Evolutionary conservation across 164 flowering plant species (phyloP).

Genomic region (Dillenia turbinata): DNA sequence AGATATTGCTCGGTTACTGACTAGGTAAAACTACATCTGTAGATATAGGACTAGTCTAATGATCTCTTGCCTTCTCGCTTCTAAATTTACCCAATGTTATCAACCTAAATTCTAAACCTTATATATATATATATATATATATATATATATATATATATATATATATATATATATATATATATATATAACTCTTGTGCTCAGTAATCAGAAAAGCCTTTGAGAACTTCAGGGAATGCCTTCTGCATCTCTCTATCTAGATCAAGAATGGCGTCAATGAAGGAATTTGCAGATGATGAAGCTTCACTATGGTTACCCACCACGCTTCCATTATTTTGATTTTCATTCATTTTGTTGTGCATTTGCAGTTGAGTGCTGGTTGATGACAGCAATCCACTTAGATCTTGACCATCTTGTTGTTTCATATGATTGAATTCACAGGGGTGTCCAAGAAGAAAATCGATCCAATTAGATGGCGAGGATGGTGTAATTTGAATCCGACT

Average conservation of each 20-base stretch:
- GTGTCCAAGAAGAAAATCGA: conserved; percentile 42
- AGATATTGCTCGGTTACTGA: too few relatives aligned
- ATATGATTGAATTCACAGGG: conserved; percentile 1
- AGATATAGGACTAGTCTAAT: too few relatives aligned
- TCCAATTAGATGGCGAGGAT: conserved; percentile 45
- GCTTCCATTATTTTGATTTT: background rate
- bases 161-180: too few relatives aligned
- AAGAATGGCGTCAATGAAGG: conserved; percentile 66
- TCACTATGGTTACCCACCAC: conserved; percentile 7
- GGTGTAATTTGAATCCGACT: conserved; percentile 18
- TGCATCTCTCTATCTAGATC: conserved; percentile 52
- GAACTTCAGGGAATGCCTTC: conserved; percentile 40
- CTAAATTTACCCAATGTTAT: too few relatives aligned
- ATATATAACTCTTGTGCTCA: conserved; percentile 1
- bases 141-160: too few relatives aligned
- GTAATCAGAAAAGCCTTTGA: conserved; percentile 38
- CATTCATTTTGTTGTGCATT: conserved; percentile 8
- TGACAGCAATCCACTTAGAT: conserved; percentile 2
- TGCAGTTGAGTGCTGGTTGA: conserved; percentile 7
- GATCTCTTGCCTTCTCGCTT: too few relatives aligned
- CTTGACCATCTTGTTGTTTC: conserved; percentile 8
- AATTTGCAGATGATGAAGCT: conserved; percentile 28
- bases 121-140: background rate
- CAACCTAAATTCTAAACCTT: background rate
- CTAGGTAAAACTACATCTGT: too few relatives aligned